Percentiles rank a stretch among this genome's conserved stretches.
phyloP scores from a whole-genome alignment of 805 yeast genomes.

The Saccharomycopsis fodiens region DNA sequence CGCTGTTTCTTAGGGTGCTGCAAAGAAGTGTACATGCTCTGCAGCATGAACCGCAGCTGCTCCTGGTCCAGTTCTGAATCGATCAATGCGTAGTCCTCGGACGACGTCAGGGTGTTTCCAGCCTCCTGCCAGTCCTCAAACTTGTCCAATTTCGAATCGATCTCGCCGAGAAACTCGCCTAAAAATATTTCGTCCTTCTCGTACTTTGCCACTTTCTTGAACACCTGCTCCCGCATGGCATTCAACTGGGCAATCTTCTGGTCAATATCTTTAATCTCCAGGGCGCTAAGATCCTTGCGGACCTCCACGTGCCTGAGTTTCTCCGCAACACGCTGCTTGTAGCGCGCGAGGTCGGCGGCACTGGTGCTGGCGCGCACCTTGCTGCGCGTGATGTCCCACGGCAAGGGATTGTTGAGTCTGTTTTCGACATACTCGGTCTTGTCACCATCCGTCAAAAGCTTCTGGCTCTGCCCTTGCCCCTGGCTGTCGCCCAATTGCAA shows the following conservation, averaged over 20 bases:
- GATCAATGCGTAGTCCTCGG: conserved; percentile 18
- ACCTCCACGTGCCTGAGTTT: conserved; percentile 50
- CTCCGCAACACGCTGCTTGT: conserved; percentile 34
- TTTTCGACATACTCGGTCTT: conserved; percentile 16
- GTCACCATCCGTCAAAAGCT: conserved; percentile 18
- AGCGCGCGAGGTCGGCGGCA: conserved; percentile 30
- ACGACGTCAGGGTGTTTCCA: conserved; percentile 9
- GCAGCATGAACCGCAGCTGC: conserved; percentile 29
- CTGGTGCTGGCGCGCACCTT: conserved; percentile 38
- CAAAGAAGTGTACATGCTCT: conserved; percentile 39
- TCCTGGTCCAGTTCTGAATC: conserved; percentile 19
- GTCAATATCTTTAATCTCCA: conserved; percentile 61
- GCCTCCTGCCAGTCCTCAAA: conserved; percentile 22
- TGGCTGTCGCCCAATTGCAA: conserved; percentile 14
- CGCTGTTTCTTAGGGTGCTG: conserved; percentile 26
- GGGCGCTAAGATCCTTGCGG: conserved; percentile 55
- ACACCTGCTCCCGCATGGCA: conserved; percentile 42
- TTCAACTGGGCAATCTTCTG: conserved; percentile 44
- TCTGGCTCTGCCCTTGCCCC: conserved; percentile 5
- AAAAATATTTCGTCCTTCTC: conserved; percentile 55
- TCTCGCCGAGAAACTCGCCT: conserved; percentile 39
- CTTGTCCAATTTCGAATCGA: conserved; percentile 35
- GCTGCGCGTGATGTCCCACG: conserved; percentile 35
- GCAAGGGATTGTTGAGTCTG: conserved; percentile 26
- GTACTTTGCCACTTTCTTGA: conserved; percentile 49